A percentile compares a stretch with the other conserved stretches of the same genome.
These are phyloP conservation scores for Candida sp. DNA, from an alignment of 1,139 yeast genomes.

Conservation along the genomic window DNA sequence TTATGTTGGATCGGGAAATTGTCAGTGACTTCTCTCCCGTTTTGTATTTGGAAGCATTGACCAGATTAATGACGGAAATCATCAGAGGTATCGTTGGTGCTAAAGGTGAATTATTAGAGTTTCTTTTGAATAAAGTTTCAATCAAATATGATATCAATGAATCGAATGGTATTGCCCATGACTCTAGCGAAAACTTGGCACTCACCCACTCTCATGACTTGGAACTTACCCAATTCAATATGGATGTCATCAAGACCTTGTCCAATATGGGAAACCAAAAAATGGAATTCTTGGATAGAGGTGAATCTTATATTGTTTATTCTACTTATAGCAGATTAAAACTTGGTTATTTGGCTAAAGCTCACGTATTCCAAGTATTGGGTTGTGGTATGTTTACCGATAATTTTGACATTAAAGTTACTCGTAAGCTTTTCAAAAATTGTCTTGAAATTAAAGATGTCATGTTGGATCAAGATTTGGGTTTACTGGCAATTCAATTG, in stretches of 20 bases:
- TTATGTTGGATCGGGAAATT: slow-evolving; percentile 27
- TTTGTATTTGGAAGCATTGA: slow-evolving; percentile 40
- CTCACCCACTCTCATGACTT: slow-evolving; percentile 11
- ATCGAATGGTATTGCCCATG: slow-evolving; percentile 6
- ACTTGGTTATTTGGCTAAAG: slow-evolving; percentile 40
- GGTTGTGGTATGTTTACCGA: slow-evolving; percentile 44
- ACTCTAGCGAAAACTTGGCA: slow-evolving; percentile 5
- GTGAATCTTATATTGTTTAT: slow-evolving; percentile 43
- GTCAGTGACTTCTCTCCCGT: slow-evolving; percentile 38
- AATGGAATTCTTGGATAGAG: slow-evolving; percentile 42
- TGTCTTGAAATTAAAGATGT: slow-evolving; percentile 39
- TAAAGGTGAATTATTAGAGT: slow-evolving; percentile 25
- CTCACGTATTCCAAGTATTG: slow-evolving; percentile 36
- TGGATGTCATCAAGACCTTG: slow-evolving; percentile 27
- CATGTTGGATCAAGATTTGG: slow-evolving; percentile 44
- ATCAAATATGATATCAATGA: slow-evolving; percentile 14
- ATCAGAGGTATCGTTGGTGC: slow-evolving; percentile 26
- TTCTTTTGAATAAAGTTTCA: slow-evolving; percentile 24
- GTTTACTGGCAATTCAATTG: slow-evolving; percentile 48
- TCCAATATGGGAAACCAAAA: slow-evolving; percentile 35
- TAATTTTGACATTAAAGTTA: slow-evolving; percentile 29
- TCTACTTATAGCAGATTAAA: slow-evolving; percentile 37
- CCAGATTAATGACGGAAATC: slow-evolving; percentile 36
- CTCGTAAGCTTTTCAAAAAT: slow-evolving; percentile 32
- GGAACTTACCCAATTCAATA: slow-evolving; percentile 20